Conservation (phyloP, 805 yeast genomes). For the Kodamaea kaohsiungensis region DNA sequence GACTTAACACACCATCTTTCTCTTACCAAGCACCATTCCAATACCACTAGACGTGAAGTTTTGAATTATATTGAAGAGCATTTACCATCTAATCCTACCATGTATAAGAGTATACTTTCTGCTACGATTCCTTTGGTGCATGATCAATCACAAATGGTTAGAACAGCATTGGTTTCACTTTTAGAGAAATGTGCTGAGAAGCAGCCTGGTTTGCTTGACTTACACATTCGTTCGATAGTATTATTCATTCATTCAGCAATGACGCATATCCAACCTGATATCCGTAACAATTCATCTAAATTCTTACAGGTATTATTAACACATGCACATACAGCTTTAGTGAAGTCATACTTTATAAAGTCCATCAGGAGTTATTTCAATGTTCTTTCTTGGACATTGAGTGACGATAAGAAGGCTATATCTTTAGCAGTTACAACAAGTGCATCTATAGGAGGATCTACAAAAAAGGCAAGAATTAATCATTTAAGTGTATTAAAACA, state of each 20-base stretch:
- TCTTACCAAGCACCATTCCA: constrained; percentile 71
- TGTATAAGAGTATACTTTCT: constrained; percentile 57
- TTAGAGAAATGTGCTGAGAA: constrained; percentile 47
- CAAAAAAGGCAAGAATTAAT: constrained; percentile 37
- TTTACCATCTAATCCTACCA: constrained; percentile 52
- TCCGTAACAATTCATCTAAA: constrained; percentile 73
- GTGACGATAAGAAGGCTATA: constrained; percentile 35
- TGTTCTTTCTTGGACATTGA: constrained; percentile 71
- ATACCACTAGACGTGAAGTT: constrained; percentile 71
- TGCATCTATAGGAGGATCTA: constrained; percentile 31
- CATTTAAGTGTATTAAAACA: constrained; percentile 46
- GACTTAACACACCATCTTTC: constrained; percentile 64
- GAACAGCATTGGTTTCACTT: constrained; percentile 54
- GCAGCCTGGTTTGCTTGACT: constrained; percentile 56
- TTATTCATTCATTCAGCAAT: constrained; percentile 85
- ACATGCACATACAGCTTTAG: constrained; percentile 54
- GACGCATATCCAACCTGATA: constrained; percentile 83
- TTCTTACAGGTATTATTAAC: constrained; percentile 63
- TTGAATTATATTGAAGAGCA: constrained; percentile 51
- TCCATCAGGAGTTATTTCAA: constrained; percentile 67
- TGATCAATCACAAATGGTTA: constrained; percentile 67
- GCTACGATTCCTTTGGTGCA: constrained; percentile 62
- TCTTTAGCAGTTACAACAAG: constrained; percentile 37
- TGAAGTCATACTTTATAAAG: constrained; percentile 67
- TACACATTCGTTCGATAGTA: constrained; percentile 61